Conservation (phyloP, 768 basidiomycete species). For the Amanita muscaria region DNA sequence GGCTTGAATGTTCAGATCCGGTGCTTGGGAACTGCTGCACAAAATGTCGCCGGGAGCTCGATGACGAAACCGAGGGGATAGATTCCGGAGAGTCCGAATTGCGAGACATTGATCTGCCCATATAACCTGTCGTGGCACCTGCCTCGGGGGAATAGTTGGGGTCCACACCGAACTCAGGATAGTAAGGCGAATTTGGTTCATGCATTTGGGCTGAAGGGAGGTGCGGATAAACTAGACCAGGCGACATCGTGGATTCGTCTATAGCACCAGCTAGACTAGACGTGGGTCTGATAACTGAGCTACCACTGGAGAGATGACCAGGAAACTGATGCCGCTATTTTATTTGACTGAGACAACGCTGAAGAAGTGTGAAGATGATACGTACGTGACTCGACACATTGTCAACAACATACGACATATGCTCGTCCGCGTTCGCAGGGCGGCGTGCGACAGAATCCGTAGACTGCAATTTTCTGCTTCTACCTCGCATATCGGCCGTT, state of each 20-base stretch:
- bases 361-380: slow-evolving; percentile 6
- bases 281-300: slow-evolving; percentile 37
- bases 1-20: neutral
- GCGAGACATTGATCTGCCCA: slow-evolving; percentile 11
- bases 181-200: neutral
- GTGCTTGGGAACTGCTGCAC: neutral
- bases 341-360: neutral
- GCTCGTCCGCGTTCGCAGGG: slow-evolving; percentile 30
- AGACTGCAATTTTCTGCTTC: slow-evolving; percentile 23
- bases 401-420: slow-evolving; percentile 23
- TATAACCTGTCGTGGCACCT: neutral
- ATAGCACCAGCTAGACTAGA: slow-evolving; percentile 56
- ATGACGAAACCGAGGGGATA: slow-evolving; percentile 23
- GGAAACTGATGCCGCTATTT: slow-evolving; percentile 1
- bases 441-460: slow-evolving; percentile 23
- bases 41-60: slow-evolving; percentile 16
- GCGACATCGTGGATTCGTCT: slow-evolving; percentile 37
- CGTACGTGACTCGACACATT: slow-evolving; percentile 27
- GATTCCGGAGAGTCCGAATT: slow-evolving; percentile 35
- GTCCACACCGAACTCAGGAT: neutral
- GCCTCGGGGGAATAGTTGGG: neutral
- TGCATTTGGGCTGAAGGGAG: neutral
- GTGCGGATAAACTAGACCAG: neutral
- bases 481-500: slow-evolving; percentile 20
- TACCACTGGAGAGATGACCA: neutral